These are phyloP conservation scores for Penicillium sp. DNA, from an alignment of 2,329 filamentous ascomycete genomes.

Conservation along the genomic window DNA sequence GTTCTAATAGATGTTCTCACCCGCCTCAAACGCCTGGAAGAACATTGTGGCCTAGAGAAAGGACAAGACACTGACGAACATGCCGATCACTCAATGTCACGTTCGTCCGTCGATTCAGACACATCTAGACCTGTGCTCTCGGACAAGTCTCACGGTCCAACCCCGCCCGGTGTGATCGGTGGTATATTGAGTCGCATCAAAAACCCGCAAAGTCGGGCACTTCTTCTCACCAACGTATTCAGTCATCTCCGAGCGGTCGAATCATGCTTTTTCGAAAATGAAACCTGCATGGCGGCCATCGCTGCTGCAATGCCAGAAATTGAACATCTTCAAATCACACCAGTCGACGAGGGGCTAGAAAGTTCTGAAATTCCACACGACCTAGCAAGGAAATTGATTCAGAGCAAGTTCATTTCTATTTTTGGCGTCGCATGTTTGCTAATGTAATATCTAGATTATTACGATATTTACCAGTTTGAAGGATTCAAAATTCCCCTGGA, in stretches of 20 bases:
- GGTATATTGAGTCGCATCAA: background rate
- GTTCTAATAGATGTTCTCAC: background rate
- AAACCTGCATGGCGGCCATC: background rate
- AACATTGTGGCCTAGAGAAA: constrained; percentile 3
- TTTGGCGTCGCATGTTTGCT: background rate
- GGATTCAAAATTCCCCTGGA: constrained; percentile 2
- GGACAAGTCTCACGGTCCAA: background rate
- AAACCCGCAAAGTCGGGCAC: background rate
- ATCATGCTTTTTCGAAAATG: background rate
- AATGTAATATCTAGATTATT: background rate
- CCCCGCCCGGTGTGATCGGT: background rate
- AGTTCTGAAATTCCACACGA: background rate
- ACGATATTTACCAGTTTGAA: background rate
- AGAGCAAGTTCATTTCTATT: background rate
- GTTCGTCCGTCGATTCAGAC: background rate
- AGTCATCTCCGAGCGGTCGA: background rate
- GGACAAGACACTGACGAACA: background rate
- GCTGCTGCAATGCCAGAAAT: background rate
- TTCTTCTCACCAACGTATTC: background rate
- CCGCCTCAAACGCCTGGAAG: background rate
- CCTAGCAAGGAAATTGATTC: background rate
- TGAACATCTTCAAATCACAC: background rate
- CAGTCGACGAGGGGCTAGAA: background rate
- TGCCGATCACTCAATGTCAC: constrained; percentile 1
- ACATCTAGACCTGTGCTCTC: background rate